Percentiles rank a stretch among this genome's conserved stretches.
Evolutionary conservation across 2,329 filamentous ascomycete species (phyloP).

Genomic region (Ceratocystis variospora): DNA sequence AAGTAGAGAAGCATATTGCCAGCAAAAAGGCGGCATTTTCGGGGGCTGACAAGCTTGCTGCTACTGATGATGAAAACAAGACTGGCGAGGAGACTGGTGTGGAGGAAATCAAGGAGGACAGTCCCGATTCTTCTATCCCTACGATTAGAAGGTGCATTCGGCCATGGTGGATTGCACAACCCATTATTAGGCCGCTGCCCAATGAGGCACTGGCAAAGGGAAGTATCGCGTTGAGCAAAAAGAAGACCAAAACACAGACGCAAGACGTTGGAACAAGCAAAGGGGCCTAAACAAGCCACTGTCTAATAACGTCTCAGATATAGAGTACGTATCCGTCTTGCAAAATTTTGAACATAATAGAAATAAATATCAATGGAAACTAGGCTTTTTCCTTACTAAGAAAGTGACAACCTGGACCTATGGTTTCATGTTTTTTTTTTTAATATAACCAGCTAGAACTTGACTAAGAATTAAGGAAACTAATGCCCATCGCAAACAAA

Average conservation of each 20-base stretch:
- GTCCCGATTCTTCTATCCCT: constrained; percentile 33
- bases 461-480: too few relatives aligned
- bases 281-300: background rate
- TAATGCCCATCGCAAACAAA: too few relatives aligned
- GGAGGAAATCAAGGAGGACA: constrained; percentile 36
- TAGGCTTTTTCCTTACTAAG: background rate
- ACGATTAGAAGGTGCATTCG: constrained; percentile 60
- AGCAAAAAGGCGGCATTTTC: constrained; percentile 16
- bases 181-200: constrained; percentile 72
- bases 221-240: constrained; percentile 60
- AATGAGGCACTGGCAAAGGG: constrained; percentile 78
- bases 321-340: background rate
- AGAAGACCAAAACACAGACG: constrained; percentile 37
- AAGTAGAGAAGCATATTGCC: constrained; percentile 22
- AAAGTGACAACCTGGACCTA: background rate
- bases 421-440: background rate
- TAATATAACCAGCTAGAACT: background rate
- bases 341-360: constrained; percentile 6
- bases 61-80: constrained; percentile 22
- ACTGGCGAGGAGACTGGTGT: constrained; percentile 23
- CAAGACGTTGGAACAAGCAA: constrained; percentile 20
- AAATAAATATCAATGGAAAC: background rate
- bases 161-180: constrained; percentile 84
- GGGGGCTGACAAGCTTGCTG: constrained; percentile 10
- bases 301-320: background rate